Evolutionary conservation across 1,284 basidiomycete genomes (phyloP), one percentile per base, ranked within the genome.

Genomic region (Melampsora americana): DNA sequence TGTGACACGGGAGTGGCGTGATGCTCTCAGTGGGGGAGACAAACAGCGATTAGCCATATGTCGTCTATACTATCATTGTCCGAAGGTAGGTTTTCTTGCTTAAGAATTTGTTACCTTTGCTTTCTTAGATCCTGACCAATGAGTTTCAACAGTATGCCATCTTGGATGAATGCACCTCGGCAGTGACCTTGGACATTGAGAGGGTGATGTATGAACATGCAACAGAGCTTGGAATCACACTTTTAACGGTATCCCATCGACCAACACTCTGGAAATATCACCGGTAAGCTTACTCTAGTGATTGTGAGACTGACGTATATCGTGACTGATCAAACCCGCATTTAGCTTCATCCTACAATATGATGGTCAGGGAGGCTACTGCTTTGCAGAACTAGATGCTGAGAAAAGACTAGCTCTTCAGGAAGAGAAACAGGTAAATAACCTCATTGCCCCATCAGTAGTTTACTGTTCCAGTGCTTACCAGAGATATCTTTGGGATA

Each of bases 141-240:
- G 20, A 12, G n/a, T 73, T 64, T 44, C 12, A 9, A 23, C 14
- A 94, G 92, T 98, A 95, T 80, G 95, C 95, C 5, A 94, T 99
- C 72, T 86, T 98, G 60, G 95, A 98, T 81, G 95, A 99, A 83
- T 95, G 94, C 78, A 98, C 95, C 0, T 92, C 90, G 14, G 89
- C 95, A 0, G 94, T 99, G 14, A 95, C 95, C 5, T 87, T 91
- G 20, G 93, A 95, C 77, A 90, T 96, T 82, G 95, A 98, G 83
- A 92, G 90, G 73, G 85, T 88, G 84, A 96, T 97, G 93, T 99
- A 97, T 89, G 92, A 95, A 81, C 88, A 93, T 81, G 95, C 95
- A 0, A 93, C 67, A 6, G 59, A 80, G 44, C 77, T 83, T 6
- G 82, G 82, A 23, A 83, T 83, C 69, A 82, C 82, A 9, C 80